These are phyloP conservation scores for Pisolithus orientalis DNA, from an alignment of 768 basidiomycete species.

Conservation along the genomic window DNA sequence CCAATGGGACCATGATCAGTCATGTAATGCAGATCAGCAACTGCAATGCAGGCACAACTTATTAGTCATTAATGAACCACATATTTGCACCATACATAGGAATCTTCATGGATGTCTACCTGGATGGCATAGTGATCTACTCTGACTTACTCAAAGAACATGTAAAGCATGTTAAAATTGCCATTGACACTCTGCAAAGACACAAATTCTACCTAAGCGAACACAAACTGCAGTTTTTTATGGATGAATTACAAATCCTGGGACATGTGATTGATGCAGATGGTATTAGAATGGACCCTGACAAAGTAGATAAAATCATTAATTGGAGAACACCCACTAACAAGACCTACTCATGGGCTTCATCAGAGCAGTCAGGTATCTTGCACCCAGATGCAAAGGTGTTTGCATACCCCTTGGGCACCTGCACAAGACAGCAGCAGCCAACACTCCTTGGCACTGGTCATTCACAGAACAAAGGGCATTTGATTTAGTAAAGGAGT, in stretches of 20 bases:
- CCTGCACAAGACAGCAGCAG: too few relatives aligned
- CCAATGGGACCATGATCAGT: too few relatives aligned
- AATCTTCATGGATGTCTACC: conserved; percentile 29
- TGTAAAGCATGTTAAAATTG: conserved; percentile 23
- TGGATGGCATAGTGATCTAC: conserved; percentile 32
- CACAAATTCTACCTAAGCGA: conserved; percentile 9
- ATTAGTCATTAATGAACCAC: conserved; percentile 33
- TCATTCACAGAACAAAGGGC: conserved; percentile 10
- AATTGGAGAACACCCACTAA: too few relatives aligned
- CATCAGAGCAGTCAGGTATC: too few relatives aligned
- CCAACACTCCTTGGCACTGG: too few relatives aligned
- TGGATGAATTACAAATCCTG: conserved; percentile 23
- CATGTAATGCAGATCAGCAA: too few relatives aligned
- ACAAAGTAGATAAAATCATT: too few relatives aligned
- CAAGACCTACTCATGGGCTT: too few relatives aligned
- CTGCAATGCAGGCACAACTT: too few relatives aligned
- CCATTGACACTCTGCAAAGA: conserved; percentile 28
- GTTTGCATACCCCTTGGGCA: too few relatives aligned
- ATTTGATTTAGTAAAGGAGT: conserved; percentile 23
- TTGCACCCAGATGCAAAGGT: too few relatives aligned
- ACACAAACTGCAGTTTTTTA: conserved; percentile 32
- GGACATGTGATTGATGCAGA: conserved; percentile 31
- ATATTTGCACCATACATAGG: conserved; percentile 27
- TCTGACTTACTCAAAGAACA: conserved; percentile 26
- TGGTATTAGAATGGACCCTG: conserved; percentile 36